Evolutionary conservation across 2,329 filamentous ascomycete species (phyloP).

Genomic region (Nothomitra cinnamomea): DNA sequence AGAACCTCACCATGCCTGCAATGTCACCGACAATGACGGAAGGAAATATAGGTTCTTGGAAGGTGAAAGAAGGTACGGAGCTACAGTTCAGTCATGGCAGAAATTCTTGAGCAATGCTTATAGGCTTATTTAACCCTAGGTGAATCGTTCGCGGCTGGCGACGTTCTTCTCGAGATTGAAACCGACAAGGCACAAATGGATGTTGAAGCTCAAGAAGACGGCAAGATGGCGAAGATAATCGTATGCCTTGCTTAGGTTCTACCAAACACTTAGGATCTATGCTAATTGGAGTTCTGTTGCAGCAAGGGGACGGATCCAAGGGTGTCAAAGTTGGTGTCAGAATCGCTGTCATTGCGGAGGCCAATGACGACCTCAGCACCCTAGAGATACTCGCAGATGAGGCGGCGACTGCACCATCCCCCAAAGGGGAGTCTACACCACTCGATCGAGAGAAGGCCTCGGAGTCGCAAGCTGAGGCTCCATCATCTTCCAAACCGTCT

Average conservation of each 20-base stretch:
- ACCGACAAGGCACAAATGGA: slow-evolving; percentile 94
- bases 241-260: slow-evolving; percentile 17
- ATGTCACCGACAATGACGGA: slow-evolving; percentile 90
- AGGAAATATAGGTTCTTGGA: slow-evolving; percentile 74
- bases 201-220: slow-evolving; percentile 82
- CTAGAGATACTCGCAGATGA: slow-evolving; percentile 63
- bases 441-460: slow-evolving; percentile 5
- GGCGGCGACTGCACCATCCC: slow-evolving; percentile 12
- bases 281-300: neutral
- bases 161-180: slow-evolving; percentile 82
- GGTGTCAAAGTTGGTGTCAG: slow-evolving; percentile 59
- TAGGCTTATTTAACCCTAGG: too few relatives aligned
- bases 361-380: slow-evolving; percentile 58
- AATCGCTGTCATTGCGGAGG: slow-evolving; percentile 70
- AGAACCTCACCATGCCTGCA: slow-evolving; percentile 83
- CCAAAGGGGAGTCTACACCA: slow-evolving; percentile 10
- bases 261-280: neutral
- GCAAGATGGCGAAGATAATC: slow-evolving; percentile 69
- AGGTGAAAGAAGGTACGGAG: slow-evolving; percentile 56
- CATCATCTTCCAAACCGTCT: slow-evolving; percentile 16
- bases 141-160: slow-evolving; percentile 63
- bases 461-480: slow-evolving; percentile 12
- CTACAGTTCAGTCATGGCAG: neutral
- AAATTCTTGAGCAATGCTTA: too few relatives aligned
- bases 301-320: slow-evolving; percentile 55